phyloP scores from a whole-genome alignment of 768 basidiomycete genomes.

The Strobilomyces echinocephalus region DNA sequence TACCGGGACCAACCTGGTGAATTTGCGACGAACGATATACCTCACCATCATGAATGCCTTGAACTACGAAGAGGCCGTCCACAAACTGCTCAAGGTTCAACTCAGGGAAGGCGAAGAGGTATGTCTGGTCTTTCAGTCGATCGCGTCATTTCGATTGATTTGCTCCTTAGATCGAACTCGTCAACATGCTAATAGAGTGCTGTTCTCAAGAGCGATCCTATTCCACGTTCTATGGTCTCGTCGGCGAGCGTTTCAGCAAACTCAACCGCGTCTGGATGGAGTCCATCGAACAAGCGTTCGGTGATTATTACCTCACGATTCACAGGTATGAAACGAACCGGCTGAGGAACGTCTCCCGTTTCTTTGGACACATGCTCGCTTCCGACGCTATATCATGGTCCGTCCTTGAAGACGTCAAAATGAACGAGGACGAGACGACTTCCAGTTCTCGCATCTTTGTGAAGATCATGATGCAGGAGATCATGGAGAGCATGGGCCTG shows the following conservation, averaged over 20 bases:
- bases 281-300: constrained; percentile 80
- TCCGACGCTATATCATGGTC: constrained; percentile 90
- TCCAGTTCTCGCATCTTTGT: constrained; percentile 94
- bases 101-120: constrained; percentile 93
- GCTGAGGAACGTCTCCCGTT: constrained; percentile 91
- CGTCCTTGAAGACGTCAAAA: constrained; percentile 75
- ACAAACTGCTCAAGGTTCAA: constrained; percentile 93
- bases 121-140: constrained; percentile 14
- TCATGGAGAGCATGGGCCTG: constrained; percentile 91
- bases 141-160: too few species aligned
- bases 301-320: constrained; percentile 89
- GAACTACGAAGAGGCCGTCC: constrained; percentile 97
- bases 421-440: constrained; percentile 98
- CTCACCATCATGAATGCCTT: constrained; percentile 98
- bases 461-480: constrained; percentile 94
- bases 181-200: constrained; percentile 55
- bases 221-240: constrained; percentile 41
- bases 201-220: constrained; percentile 97
- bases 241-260: constrained; percentile 95
- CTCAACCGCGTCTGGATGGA: constrained; percentile 94
- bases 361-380: constrained; percentile 90
- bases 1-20: constrained; percentile 94
- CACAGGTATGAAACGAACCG: constrained; percentile 99
- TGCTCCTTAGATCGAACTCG: too few species aligned
- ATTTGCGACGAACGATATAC: constrained; percentile 90